A percentile compares a stretch with the other conserved stretches of the same genome.
phyloP scores from a whole-genome alignment of 2,329 filamentous ascomycete species.

The Plectosphaerella plurivora region DNA sequence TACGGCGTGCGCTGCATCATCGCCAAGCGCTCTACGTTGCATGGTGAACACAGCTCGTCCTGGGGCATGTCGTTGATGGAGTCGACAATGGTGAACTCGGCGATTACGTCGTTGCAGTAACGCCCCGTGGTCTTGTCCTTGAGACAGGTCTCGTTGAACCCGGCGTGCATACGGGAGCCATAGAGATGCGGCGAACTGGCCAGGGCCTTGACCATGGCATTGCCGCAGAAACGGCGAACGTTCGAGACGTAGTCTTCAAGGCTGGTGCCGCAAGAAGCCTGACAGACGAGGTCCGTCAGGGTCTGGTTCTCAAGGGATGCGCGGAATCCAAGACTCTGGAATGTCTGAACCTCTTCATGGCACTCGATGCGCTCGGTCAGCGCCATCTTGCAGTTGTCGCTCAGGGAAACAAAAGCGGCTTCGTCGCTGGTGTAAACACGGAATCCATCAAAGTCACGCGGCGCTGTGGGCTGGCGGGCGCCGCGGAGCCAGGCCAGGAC shows the following conservation, averaged over 20 bases:
- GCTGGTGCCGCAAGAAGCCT: not conserved
- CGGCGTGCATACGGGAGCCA: not conserved
- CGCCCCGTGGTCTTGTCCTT: not conserved
- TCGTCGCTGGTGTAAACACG: not conserved
- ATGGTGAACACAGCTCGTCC: not conserved
- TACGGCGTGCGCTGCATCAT: not conserved
- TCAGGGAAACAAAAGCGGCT: not conserved
- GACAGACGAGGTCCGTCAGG: not conserved
- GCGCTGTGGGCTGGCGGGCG: slow-evolving; percentile 8
- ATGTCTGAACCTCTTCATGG: not conserved
- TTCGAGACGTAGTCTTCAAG: not conserved
- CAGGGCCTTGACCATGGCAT: not conserved
- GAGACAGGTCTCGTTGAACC: not conserved
- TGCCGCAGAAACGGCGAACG: not conserved
- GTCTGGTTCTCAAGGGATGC: not conserved
- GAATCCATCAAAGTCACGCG: slow-evolving; percentile 5
- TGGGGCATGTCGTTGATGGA: not conserved
- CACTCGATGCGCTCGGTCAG: not conserved
- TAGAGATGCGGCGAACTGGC: not conserved
- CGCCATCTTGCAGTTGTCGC: not conserved
- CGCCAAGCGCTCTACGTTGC: not conserved
- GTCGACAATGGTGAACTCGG: not conserved
- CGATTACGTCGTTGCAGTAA: not conserved
- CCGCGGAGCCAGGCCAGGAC: not conserved
- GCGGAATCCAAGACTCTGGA: not conserved